A percentile compares a stretch with the other conserved stretches of the same genome.
These are phyloP conservation scores for Vicia villosa DNA, from an alignment of 306 rosid genomes.

Conservation along the genomic window DNA sequence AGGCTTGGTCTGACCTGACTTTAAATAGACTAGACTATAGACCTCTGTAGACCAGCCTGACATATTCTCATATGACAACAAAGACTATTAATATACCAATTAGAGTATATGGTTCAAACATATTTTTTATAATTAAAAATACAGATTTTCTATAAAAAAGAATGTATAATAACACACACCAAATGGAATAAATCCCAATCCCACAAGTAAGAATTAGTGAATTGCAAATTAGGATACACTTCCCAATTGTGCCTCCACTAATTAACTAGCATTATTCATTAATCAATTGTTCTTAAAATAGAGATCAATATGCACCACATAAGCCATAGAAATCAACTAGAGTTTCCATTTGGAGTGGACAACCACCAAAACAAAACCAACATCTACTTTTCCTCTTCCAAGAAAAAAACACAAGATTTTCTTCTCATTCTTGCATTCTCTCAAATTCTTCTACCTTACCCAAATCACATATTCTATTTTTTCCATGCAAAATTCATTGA, in stretches of 20 bases:
- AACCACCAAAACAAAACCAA: conserved; percentile 40
- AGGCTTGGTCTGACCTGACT: no score
- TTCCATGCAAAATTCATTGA: conserved; percentile 24
- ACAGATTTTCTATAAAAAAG: background rate
- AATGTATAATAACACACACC: background rate
- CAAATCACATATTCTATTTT: conserved; percentile 20
- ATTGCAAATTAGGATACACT: background rate
- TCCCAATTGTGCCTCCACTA: conserved; percentile 6
- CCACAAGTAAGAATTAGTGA: background rate
- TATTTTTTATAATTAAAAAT: no score
- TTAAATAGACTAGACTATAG: no score
- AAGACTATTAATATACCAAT: no score
- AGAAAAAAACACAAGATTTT: background rate
- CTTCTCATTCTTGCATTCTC: conserved; percentile 11
- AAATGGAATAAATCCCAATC: conserved; percentile 21
- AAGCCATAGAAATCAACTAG: conserved; percentile 35
- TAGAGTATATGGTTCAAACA: no score
- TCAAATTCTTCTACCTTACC: no score
- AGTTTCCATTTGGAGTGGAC: conserved; percentile 38
- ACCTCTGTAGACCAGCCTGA: no score
- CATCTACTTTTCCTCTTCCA: conserved; percentile 20
- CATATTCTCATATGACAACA: no score
- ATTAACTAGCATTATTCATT: background rate
- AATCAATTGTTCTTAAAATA: conserved; percentile 34
- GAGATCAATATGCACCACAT: conserved; percentile 27